A percentile compares a stretch with the other conserved stretches of the same genome.
Evolutionary conservation across 202 grass and related monocot species (phyloP).

Genomic region (Eragrostis tef): DNA sequence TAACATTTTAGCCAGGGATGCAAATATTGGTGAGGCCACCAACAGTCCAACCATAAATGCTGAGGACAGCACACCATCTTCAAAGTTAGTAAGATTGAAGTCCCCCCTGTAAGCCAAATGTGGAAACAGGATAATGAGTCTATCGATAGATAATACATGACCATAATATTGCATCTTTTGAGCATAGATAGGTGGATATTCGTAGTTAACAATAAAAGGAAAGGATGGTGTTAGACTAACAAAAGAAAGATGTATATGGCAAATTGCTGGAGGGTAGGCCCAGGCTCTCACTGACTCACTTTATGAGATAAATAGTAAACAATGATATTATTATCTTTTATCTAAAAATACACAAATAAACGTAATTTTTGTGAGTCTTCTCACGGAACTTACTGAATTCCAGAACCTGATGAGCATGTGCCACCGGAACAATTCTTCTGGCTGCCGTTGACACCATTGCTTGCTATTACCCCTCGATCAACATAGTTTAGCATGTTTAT

Average conservation of each 20-base stretch:
- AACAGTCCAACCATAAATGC: slow-evolving; percentile 98
- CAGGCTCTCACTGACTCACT: background rate
- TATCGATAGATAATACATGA: slow-evolving; percentile 15
- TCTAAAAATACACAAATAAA: background rate
- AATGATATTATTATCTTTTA: background rate
- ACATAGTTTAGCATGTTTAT: slow-evolving; percentile 99
- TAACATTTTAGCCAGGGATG: slow-evolving; percentile 83
- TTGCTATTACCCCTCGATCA: slow-evolving; percentile 97
- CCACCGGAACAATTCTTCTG: slow-evolving; percentile 72
- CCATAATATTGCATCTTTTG: background rate
- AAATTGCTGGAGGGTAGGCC: background rate
- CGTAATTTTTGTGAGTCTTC: slow-evolving; percentile 22
- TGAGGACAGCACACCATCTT: slow-evolving; percentile 94
- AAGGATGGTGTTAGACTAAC: background rate
- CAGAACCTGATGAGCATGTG: slow-evolving; percentile 76
- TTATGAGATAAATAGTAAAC: slow-evolving; percentile 24
- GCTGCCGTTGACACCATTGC: slow-evolving; percentile 97
- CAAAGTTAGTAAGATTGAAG: slow-evolving; percentile 84
- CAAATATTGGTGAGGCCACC: slow-evolving; percentile 88
- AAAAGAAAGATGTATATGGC: slow-evolving; percentile 19
- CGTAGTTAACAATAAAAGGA: background rate
- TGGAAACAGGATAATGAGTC: slow-evolving; percentile 23
- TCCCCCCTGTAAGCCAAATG: slow-evolving; percentile 61
- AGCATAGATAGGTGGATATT: background rate
- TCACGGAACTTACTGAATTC: slow-evolving; percentile 85